Evolutionary conservation across 2,329 filamentous ascomycete species (phyloP), one percentile per base, ranked within the genome.

Genomic region (Leptographium flavum): DNA sequence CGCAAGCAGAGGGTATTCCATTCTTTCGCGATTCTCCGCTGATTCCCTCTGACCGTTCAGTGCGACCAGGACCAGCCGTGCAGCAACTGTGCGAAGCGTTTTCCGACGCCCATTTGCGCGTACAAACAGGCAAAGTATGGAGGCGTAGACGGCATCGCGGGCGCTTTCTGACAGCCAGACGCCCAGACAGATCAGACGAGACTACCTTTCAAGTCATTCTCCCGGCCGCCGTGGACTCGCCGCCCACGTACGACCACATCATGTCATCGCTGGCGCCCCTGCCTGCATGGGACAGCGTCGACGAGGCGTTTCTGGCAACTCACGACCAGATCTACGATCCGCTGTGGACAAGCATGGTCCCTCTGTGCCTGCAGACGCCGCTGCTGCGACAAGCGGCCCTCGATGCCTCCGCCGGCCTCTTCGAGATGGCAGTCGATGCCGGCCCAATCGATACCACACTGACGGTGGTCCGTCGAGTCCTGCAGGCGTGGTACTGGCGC

Each of bases 401-500:
- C 5, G 73, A 69, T 52, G 69, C 69, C 7, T 65, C 70, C 0
- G 64, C 69, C 1, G 71, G 69, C 52, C 73, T 73, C 52, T 59
- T 73, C 17, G 9, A 51, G 10, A 31, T 15, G 27, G 13, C 31
- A 2, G 22, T 9, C 11, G 14, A 9, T 13, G 21, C 21, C 19
- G 19, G n/a, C 5, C 32, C 63, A 1, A 65, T 59, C 43, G 69
- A 73, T 49, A 62, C 65, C 28, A 64, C 74, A 33, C 62, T 69
- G 5, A 68, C 62, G 3, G 67, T 72, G 5, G 56, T 67, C 1
- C 70, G 73, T 52, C 61, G 73, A 48, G 62, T 70, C 21, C 55
- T 70, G 22, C 64, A 70, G 39, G 71, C 72, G 47, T 75, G 71
- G 71, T 73, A 71, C 52, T 73, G 69, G 69, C 69, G 69, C 6